Base-by-base conservation (phyloP, 345 rosid genomes). In the Aegle marmelos region DNA sequence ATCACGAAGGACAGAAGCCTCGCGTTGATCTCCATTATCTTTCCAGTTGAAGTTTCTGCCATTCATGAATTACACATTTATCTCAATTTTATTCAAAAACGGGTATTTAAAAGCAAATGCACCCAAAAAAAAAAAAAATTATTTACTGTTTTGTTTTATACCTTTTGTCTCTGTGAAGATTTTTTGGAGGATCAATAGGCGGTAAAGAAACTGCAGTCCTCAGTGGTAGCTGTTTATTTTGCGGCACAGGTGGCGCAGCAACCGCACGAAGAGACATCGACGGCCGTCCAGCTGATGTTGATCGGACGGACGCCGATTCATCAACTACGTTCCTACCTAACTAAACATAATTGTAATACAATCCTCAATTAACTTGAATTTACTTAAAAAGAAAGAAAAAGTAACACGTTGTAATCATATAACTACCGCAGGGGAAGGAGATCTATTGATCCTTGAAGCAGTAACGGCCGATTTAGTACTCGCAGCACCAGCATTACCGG, bases 1-100 rank as follows among this genome's bases (percentile, higher is more conserved):
- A 87, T 97, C 99, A 50, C 87, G 97, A 80, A 97, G 98, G 27
- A 94, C 92, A 41, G 99, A 94, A 73, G 97, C 94, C 81, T 90
- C 97, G 25, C 80, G 93, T 85, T 93, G 89, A 79, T 88, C 92
- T 74, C 89, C 85, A 30, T 80, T 34, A 68, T 79, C 87, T 84
- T 85, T 86, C 50, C 82, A 76, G 81, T 77, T 85, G 72, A 85
- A 79, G 30, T 87, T 82, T 74, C 99, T 97, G 82, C 86, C 83
- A 69, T 72, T 72, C 81, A 69, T 73, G 56, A 67, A 72, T 77
- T 2, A 41, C 9, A 45, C 70, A 22, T 14, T 6, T 17, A 74
- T 56, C 34, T 54, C 53, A 27, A 50, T 67, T 57, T 57, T 28
- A 10, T 16, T n/a, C 54, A 25, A 24, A 16, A 24, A n/a, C 30